Base-by-base conservation (phyloP, 495 filamentous ascomycete species). In the Sabuloglossum arenarium region DNA sequence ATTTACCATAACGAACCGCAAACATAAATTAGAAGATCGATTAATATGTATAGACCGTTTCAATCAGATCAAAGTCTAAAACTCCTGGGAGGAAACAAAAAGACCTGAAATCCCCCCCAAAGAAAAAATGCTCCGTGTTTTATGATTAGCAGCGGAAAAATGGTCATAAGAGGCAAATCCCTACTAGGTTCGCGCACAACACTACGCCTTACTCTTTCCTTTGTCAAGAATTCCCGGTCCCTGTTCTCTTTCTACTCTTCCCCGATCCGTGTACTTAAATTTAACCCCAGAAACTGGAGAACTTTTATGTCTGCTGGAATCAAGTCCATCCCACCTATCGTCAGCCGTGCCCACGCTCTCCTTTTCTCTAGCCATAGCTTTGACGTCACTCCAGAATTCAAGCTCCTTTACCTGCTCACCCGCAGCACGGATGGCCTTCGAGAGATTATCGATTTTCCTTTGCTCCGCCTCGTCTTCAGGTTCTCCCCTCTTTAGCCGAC, bases 301-400 rank as follows among this genome's bases (percentile, higher is more conserved):
- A 29, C 24, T 9, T 2, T n/a, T 1, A 23, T 56, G 52, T 19
- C 34, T 10, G 30, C 57, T 49, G 16, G 28, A 5, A 59, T 59
- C 55, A 6, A 39, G 29, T 39, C 25, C 29, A 24, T 32, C 57
- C 21, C 47, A 56, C 3, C 16, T 24, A 12, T 37, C 25, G 24
- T 59, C 55, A 12, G 23, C n/a, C 0, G 69, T 73, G 10, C 68
- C 69, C 34, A 65, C 65, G 0, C 73, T 72, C 25, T 73, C 68
- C 6, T 80, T 80, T 24, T 70, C 66, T 42, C 71, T 68, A 1
- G 74, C 76, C 66, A 84, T 74, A 37, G 68, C 74, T 57, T 78
- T 82, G 59, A 85, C 74, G 58, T 88, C 84, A 60, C 77, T 82
- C 84, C 84, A 88, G 63, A 79, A 88, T 61, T 86, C 81, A 24